Evolutionary conservation across 768 basidiomycete species (phyloP).

Genomic region (Cantharellus anzutake): DNA sequence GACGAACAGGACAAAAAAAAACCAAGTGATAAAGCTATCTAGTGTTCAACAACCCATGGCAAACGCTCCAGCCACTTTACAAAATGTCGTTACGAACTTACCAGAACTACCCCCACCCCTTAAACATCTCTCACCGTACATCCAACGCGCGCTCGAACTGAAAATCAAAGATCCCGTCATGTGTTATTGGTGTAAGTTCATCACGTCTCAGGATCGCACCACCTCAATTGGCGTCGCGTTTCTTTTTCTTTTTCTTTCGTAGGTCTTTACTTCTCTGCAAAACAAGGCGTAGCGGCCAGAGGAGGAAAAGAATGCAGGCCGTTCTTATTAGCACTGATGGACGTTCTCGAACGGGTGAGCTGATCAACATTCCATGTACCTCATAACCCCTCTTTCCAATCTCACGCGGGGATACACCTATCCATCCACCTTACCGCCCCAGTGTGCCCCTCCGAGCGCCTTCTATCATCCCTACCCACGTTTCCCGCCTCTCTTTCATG

Average conservation of each 20-base stretch:
- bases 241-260: not conserved
- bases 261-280: not conserved
- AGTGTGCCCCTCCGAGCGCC: too few species aligned
- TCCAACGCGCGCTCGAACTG: constrained; percentile 84
- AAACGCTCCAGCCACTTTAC: not conserved
- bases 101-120: not conserved
- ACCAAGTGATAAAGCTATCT: not conserved
- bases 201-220: not conserved
- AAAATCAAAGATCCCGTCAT: constrained; percentile 66
- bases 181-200: constrained; percentile 80
- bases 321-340: not conserved
- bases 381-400: not conserved
- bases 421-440: too few species aligned
- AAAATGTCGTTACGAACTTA: not conserved
- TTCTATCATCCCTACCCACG: too few species aligned
- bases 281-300: not conserved
- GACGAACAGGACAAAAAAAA: not conserved
- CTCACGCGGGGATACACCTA: too few species aligned
- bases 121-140: constrained; percentile 14
- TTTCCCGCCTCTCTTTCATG: too few species aligned
- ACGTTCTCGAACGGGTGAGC: not conserved
- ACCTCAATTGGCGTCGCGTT: not conserved
- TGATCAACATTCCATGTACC: not conserved
- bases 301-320: not conserved
- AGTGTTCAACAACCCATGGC: not conserved